These are phyloP conservation scores for Saksenaea oblongispora DNA, from an alignment of 371 early-diverging fungal species.

Conservation along the genomic window DNA sequence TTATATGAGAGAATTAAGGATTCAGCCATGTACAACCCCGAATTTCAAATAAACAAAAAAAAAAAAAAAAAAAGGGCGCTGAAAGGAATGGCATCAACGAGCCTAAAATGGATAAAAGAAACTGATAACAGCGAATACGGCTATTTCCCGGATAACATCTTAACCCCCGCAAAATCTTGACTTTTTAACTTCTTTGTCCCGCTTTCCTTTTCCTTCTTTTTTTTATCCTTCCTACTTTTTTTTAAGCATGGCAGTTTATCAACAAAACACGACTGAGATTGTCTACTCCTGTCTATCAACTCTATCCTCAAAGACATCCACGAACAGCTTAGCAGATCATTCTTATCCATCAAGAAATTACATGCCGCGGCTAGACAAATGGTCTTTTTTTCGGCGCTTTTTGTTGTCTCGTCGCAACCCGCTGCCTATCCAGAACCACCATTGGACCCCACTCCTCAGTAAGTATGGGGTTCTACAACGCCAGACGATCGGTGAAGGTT, in stretches of 20 bases:
- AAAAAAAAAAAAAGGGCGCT: neutral
- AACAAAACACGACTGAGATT: neutral
- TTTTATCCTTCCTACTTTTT: neutral
- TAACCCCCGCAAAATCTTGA: neutral
- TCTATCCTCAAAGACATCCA: neutral
- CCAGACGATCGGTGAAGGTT: conserved; percentile 9
- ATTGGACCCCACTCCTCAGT: neutral
- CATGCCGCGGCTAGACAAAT: neutral
- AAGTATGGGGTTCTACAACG: neutral
- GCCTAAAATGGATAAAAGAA: neutral
- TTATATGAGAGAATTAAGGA: neutral
- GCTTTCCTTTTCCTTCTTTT: neutral
- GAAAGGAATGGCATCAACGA: conserved; percentile 3
- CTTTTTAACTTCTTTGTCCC: neutral
- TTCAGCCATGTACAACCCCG: neutral
- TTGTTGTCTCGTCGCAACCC: neutral
- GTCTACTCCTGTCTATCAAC: neutral
- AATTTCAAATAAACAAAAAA: neutral
- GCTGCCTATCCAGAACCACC: neutral
- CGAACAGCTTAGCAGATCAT: neutral
- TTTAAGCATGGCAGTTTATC: neutral
- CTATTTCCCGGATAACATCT: neutral
- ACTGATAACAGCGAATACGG: neutral
- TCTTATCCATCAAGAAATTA: neutral
- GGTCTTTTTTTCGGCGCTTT: neutral